These are phyloP conservation scores for Boletus sp. DNA, from an alignment of 768 basidiomycete genomes.

Conservation along the genomic window DNA sequence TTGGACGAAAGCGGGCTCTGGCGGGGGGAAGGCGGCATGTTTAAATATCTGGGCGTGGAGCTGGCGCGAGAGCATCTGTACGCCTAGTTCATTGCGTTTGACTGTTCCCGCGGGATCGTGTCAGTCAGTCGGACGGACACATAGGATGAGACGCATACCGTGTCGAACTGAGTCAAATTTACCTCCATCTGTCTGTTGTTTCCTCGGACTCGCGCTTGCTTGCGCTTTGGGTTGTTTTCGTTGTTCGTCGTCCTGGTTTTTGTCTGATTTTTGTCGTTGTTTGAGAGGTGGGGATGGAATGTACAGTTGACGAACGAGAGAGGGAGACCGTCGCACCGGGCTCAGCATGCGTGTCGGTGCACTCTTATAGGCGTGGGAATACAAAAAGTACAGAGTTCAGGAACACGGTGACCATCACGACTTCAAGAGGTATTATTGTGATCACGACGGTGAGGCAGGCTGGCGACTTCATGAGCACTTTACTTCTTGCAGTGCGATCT, in stretches of 20 bases:
- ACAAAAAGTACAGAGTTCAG: not conserved
- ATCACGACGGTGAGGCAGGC: too few species aligned
- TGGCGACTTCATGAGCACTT: too few species aligned
- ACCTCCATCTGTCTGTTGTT: not conserved
- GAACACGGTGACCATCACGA: too few species aligned
- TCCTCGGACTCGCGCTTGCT: not conserved
- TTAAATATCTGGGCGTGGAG: constrained; percentile 83
- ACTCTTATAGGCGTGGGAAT: constrained; percentile 7
- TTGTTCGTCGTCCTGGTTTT: not conserved
- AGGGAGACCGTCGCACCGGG: constrained; percentile 12
- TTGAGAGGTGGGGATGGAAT: constrained; percentile 6
- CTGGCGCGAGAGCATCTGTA: constrained; percentile 83
- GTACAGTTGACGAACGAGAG: constrained; percentile 15
- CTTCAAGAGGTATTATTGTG: too few species aligned
- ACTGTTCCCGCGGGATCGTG: constrained; percentile 32
- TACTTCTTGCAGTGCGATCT: too few species aligned
- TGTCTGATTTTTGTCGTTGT: constrained; percentile 13
- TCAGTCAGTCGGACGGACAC: not conserved
- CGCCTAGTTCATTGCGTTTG: constrained; percentile 85
- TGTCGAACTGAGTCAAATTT: not conserved
- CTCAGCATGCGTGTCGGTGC: constrained; percentile 15
- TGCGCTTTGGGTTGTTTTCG: not conserved
- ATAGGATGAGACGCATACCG: constrained; percentile 1
- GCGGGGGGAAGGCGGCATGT: constrained; percentile 58
- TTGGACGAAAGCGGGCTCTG: constrained; percentile 57